Conservation (phyloP, 192 early-diverging fungal species). For the Backusella circina region DNA sequence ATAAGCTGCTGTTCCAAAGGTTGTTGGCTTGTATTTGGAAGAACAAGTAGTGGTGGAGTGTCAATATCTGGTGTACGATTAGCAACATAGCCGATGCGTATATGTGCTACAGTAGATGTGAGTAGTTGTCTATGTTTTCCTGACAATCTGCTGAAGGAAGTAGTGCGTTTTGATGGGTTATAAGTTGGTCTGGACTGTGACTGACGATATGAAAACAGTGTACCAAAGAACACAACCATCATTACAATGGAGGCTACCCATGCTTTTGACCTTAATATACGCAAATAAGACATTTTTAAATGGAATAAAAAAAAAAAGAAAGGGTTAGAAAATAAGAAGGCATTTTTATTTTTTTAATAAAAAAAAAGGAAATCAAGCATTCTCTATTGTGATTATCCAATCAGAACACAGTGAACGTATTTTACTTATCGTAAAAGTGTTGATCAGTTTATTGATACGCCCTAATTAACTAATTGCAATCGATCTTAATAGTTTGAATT, state of each 20-base stretch:
- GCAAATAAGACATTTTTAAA: neutral
- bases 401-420: neutral
- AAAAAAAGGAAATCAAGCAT: neutral
- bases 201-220: neutral
- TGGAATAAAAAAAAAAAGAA: neutral
- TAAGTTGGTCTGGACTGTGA: neutral
- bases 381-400: neutral
- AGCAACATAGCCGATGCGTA: constrained; percentile 22
- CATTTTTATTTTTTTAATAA: neutral
- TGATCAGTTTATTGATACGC: no score
- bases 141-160: neutral
- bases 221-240: neutral
- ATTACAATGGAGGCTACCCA: neutral
- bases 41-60: constrained; percentile 23
- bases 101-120: constrained; percentile 18
- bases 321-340: neutral
- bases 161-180: neutral
- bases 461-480: no score
- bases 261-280: neutral
- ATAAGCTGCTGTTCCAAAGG: constrained; percentile 14
- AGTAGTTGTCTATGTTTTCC: neutral
- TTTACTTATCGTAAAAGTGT: no score
- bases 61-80: constrained; percentile 28
- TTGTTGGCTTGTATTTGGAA: constrained; percentile 3
- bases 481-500: no score